A percentile compares a stretch with the other conserved stretches of the same genome.
Evolutionary conservation across 2,329 filamentous ascomycete genomes (phyloP).

Genomic region (Berkeleyomyces rouxiae): DNA sequence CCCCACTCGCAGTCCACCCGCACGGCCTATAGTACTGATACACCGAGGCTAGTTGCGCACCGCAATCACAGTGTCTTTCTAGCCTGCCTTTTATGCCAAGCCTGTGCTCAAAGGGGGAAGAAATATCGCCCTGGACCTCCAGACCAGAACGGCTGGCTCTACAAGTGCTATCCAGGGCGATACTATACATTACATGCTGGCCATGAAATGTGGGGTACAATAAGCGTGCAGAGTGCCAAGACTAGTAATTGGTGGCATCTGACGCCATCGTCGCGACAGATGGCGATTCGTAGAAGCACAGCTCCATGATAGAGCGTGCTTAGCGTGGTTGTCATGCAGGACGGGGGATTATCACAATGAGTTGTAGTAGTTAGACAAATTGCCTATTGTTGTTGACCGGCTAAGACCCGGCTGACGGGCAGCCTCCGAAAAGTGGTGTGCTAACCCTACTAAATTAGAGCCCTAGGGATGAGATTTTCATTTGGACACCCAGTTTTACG

Average conservation of each 20-base stretch:
- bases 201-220: not conserved
- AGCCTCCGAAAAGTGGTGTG: not conserved
- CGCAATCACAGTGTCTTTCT: not conserved
- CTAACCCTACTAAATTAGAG: not conserved
- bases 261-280: not conserved
- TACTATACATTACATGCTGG: not conserved
- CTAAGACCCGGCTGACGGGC: not conserved
- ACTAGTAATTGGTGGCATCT: not conserved
- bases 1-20: not conserved
- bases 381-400: not conserved
- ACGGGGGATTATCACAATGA: not conserved
- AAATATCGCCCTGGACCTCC: no score
- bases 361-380: not conserved
- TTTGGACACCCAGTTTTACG: no score
- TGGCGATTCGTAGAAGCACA: not conserved
- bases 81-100: not conserved
- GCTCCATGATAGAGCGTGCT: not conserved
- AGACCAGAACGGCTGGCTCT: not conserved
- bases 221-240: not conserved
- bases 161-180: not conserved
- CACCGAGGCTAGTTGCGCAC: not conserved
- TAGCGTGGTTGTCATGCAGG: not conserved
- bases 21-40: conserved; percentile 1
- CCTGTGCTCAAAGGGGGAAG: no score
- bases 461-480: not conserved